phyloP scores from a whole-genome alignment of 345 rosid species.

The Abelmoschus esculentus region DNA sequence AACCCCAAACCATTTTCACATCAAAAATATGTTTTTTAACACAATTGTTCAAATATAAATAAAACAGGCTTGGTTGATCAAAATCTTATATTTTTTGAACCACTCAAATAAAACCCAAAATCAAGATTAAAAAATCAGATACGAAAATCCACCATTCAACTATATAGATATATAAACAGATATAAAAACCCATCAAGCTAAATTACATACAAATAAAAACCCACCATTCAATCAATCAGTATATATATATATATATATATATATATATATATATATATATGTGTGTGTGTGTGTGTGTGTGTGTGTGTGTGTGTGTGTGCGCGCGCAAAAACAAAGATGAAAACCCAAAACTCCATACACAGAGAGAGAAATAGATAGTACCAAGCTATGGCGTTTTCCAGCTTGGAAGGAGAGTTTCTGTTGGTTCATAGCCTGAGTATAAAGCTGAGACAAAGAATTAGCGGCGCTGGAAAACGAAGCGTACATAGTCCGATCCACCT shows the following conservation, averaged over 20 bases:
- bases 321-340: no score
- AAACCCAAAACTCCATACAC: not conserved
- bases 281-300: no score
- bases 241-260: no score
- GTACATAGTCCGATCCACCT: conserved; percentile 94
- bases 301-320: no score
- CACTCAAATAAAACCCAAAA: not conserved
- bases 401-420: conserved; percentile 66
- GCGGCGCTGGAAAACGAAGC: conserved; percentile 84
- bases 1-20: not conserved
- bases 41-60: not conserved
- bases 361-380: conserved; percentile 14
- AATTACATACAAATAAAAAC: no score
- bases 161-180: no score
- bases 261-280: no score
- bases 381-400: conserved; percentile 70
- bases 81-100: not conserved
- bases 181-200: no score
- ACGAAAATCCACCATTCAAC: not conserved
- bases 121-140: not conserved
- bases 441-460: conserved; percentile 82
- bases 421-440: conserved; percentile 69
- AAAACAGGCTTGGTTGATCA: not conserved
- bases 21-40: not conserved
- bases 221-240: no score